Evolutionary conservation across 495 filamentous ascomycete genomes (phyloP).

Genomic region (Neurospora sp.): DNA sequence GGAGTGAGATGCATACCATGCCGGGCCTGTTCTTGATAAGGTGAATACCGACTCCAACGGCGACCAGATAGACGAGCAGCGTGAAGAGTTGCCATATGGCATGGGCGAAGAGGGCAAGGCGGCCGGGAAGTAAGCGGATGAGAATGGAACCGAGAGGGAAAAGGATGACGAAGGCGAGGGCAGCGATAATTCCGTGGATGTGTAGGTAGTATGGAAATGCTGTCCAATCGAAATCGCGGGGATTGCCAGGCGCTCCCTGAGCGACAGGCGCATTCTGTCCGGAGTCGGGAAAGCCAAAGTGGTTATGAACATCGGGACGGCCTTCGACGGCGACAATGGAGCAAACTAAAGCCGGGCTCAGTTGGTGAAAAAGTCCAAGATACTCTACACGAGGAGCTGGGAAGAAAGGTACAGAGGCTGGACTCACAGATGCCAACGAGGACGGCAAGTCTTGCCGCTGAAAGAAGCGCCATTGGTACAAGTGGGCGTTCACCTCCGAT

Average conservation of each 20-base stretch:
- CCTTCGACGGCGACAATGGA: neutral
- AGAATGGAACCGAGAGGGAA: conserved; percentile 47
- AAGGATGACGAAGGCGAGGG: conserved; percentile 36
- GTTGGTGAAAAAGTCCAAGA: neutral
- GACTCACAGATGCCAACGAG: neutral
- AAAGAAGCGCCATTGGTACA: neutral
- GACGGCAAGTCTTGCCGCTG: neutral
- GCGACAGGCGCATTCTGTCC: neutral
- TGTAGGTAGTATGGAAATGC: conserved; percentile 6
- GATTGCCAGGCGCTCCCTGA: neutral
- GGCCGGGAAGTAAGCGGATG: conserved; percentile 38
- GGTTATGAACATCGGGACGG: neutral
- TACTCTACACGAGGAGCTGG: too few species aligned
- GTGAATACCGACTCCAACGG: conserved; percentile 49
- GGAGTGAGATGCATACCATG: conserved; percentile 5
- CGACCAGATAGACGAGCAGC: conserved; percentile 39
- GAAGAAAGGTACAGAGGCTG: neutral
- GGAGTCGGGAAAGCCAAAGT: neutral
- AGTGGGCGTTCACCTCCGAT: neutral
- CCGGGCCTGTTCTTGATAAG: conserved; percentile 26
- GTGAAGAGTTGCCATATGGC: conserved; percentile 45
- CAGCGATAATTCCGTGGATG: conserved; percentile 33
- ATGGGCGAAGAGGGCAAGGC: conserved; percentile 33
- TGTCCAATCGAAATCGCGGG: neutral
- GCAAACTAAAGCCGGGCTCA: neutral